Evolutionary conservation across 2,329 filamentous ascomycete species (phyloP).

Genomic region (Cercospora sojina): DNA sequence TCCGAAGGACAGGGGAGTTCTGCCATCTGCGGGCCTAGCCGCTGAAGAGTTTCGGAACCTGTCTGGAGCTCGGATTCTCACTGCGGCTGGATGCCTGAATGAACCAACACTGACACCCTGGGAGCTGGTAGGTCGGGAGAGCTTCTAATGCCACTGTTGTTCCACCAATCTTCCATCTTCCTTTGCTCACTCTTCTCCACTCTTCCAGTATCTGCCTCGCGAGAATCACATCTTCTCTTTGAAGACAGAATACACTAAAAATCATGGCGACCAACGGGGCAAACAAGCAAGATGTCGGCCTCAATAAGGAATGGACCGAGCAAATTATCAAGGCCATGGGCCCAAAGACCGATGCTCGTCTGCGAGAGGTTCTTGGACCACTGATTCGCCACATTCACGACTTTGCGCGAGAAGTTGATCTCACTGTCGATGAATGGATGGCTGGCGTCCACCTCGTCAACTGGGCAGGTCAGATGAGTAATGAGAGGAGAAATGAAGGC

Average conservation of each 20-base stretch:
- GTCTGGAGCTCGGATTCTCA: constrained; percentile 6
- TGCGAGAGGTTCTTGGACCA: constrained; percentile 46
- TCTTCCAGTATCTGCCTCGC: not conserved
- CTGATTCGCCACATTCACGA: constrained; percentile 59
- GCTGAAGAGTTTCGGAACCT: constrained; percentile 15
- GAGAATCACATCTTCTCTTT: not conserved
- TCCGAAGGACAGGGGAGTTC: not conserved
- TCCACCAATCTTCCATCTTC: not conserved
- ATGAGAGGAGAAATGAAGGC: constrained; percentile 62
- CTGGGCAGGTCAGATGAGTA: constrained; percentile 62
- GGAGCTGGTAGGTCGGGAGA: not conserved
- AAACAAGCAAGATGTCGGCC: constrained; percentile 44
- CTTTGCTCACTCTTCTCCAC: not conserved
- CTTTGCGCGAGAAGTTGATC: constrained; percentile 58
- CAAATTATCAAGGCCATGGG: constrained; percentile 41
- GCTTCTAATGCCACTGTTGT: not conserved
- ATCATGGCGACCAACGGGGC: constrained; percentile 44
- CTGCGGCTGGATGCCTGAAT: constrained; percentile 1
- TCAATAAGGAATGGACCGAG: constrained; percentile 31
- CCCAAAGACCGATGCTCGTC: constrained; percentile 37
- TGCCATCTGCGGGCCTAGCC: constrained; percentile 2
- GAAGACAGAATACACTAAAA: not conserved
- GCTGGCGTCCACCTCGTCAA: constrained; percentile 58
- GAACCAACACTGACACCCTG: constrained; percentile 3
- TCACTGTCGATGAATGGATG: constrained; percentile 61